Evolutionary conservation across 176 grass and related monocot species (phyloP), one percentile per base, ranked within the genome.

Genomic region (Avena insularis): DNA sequence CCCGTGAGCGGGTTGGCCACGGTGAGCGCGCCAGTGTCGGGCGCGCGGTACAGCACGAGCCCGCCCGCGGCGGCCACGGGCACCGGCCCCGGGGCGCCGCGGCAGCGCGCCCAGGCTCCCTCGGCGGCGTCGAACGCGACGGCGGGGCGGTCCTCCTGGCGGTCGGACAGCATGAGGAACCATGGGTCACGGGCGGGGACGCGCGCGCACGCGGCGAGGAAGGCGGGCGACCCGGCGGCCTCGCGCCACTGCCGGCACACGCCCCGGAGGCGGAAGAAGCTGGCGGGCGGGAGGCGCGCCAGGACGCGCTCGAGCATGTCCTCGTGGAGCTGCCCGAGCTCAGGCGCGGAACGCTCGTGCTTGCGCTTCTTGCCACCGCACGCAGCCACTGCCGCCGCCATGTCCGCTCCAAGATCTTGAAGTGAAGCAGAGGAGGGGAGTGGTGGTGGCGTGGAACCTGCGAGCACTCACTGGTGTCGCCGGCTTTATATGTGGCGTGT

Each of bases 291-390:
- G 64, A 99, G 91, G 46, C 89, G 58, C 12, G 97, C 85, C 1
- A 99, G 92, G 11, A 99, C 94, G 51, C 89, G 48, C 71, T 99
- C 94, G 1, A 99, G 89, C 62, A 99, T 82, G 89, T 99, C 97
- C 13, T 96, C 88, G 19, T 94, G 87, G 29, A 99, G 83, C 23
- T 96, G 81, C 33, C 74, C 92, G 9, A 99, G 85, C 4, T 62
- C 88, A 0, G 62, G 33, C 6, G 82, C 43, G 3, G 77, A 12
- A 14, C 14, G 15, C 66, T 81, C 71, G 77, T 59, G 6, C 89
- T 93, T 95, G 19, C 91, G 91, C 81, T 89, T 91, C 86, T 43
- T 90, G 46, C 25, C 17, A 2, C 50, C 67, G 33, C 21, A 20
- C 10, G 11, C 1, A 1, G 3, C 29, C 50, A 17, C 10, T 1